Percentiles rank a stretch among this genome's conserved stretches.
Evolutionary conservation across 2,329 filamentous ascomycete species (phyloP).

Genomic region (Magnaporthales sp.): DNA sequence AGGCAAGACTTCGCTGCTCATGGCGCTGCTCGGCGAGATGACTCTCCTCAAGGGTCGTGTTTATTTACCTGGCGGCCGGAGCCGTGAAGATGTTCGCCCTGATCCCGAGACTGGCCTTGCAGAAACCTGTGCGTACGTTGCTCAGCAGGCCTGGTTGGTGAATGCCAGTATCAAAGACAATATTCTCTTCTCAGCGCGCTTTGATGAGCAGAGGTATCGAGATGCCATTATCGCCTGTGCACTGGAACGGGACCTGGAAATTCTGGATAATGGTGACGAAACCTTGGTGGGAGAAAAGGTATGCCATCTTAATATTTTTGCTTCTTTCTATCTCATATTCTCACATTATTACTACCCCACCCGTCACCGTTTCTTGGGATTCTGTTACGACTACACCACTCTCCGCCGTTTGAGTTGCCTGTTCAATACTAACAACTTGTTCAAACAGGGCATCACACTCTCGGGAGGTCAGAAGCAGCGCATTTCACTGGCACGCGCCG

Average conservation of each 20-base stretch:
- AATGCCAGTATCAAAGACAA: slow-evolving; percentile 95
- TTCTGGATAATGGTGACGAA: slow-evolving; percentile 85
- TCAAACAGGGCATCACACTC: slow-evolving; percentile 64
- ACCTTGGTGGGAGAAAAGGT: slow-evolving; percentile 88
- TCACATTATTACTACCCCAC: background rate
- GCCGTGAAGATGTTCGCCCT: slow-evolving; percentile 73
- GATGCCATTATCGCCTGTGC: slow-evolving; percentile 88
- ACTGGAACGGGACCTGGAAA: slow-evolving; percentile 81
- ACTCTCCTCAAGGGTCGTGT: slow-evolving; percentile 72
- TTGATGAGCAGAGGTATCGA: slow-evolving; percentile 74
- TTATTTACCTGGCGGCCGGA: slow-evolving; percentile 75
- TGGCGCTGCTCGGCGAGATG: slow-evolving; percentile 97
- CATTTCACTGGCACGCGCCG: slow-evolving; percentile 88
- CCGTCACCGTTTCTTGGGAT: too few species aligned
- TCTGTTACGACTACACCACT: too few species aligned
- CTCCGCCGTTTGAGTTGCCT: too few species aligned
- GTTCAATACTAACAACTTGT: background rate
- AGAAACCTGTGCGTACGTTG: slow-evolving; percentile 91
- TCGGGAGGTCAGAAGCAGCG: slow-evolving; percentile 97
- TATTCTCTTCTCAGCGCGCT: slow-evolving; percentile 79
- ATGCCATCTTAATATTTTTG: background rate
- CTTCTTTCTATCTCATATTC: too few species aligned
- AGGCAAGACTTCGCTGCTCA: slow-evolving; percentile 90
- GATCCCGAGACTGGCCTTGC: slow-evolving; percentile 80
- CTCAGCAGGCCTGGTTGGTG: slow-evolving; percentile 93